Base-by-base conservation (phyloP, 495 filamentous ascomycete species). In the Astrothelium macrocarpum region DNA sequence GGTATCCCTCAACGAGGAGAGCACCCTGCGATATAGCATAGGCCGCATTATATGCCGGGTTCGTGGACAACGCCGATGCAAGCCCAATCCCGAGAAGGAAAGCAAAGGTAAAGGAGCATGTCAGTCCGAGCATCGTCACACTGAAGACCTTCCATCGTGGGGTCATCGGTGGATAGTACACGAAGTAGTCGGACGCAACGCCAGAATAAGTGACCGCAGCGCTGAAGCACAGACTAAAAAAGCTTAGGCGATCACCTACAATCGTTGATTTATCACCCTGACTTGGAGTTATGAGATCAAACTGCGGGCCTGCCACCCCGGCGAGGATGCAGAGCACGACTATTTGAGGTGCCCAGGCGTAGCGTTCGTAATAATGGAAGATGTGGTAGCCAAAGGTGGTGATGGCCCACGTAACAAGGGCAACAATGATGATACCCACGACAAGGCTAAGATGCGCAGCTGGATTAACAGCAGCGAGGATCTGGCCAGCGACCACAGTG, bases 31-130 rank as follows among this genome's bases (percentile, higher is more conserved):
- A 85, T 18, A 77, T 74, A 16, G 77, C 77, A 62, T 85, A 86
- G 12, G 86, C 84, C 2, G 68, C 74, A 1, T 71, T 67, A 80
- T 84, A 88, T 2, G 69, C 66, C 0, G 78, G 66, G 65, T 82
- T 81, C 43, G 77, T 76, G 1, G 77, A 67, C 4, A 86, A 75
- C 7, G 85, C 84, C 1, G 81, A 84, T 2, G 79, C 87, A 0
- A 92, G 79, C 2, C 89, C 89, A n/a, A 86, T 79, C 9, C 88
- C 89, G n/a, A 91, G 72, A 32, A 90, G 70, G 49, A 87, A 79
- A 11, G 83, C 82, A 62, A 87, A 78, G 9, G 74, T 71, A 71
- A 85, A 82, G 32, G 79, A 80, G 11, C 80, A 61, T 3, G 72
- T 68, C 16, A 82, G 68, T 2, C 84, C 85, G 34, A 78, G 59